phyloP scores from a whole-genome alignment of 2,329 filamentous ascomycete genomes.

The Geosmithia morbida region DNA sequence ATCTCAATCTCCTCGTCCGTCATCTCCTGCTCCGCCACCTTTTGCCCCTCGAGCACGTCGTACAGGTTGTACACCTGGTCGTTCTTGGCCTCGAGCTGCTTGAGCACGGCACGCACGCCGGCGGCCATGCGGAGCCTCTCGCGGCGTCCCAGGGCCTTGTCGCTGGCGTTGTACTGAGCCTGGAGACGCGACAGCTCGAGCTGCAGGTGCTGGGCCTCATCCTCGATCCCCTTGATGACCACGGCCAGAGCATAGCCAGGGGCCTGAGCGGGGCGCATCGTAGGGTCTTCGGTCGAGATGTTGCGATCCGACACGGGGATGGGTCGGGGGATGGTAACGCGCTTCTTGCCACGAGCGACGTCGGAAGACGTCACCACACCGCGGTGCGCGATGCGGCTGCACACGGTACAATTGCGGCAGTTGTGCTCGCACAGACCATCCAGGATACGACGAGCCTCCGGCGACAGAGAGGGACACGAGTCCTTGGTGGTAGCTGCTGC shows the following conservation, averaged over 20 bases:
- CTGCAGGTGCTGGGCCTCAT: conserved; percentile 67
- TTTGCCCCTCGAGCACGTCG: conserved; percentile 73
- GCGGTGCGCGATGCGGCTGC: conserved; percentile 35
- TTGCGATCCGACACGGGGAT: conserved; percentile 51
- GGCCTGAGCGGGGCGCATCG: conserved; percentile 51
- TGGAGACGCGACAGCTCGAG: conserved; percentile 50
- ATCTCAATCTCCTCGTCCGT: conserved; percentile 47
- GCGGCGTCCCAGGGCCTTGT: conserved; percentile 50
- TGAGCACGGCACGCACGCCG: conserved; percentile 46
- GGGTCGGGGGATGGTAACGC: conserved; percentile 47
- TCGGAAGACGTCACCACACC: conserved; percentile 22
- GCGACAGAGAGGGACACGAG: conserved; percentile 31
- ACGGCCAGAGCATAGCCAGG: conserved; percentile 61
- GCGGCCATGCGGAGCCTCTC: conserved; percentile 46
- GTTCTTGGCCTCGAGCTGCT: conserved; percentile 55
- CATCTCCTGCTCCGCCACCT: conserved; percentile 48
- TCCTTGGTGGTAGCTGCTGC: conserved; percentile 5
- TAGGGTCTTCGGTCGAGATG: conserved; percentile 32
- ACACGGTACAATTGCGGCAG: conserved; percentile 42
- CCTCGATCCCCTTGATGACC: conserved; percentile 70
- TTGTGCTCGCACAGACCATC: conserved; percentile 39
- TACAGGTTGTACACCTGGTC: conserved; percentile 73
- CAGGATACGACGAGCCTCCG: conserved; percentile 35
- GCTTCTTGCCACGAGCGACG: conserved; percentile 33
- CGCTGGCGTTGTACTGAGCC: conserved; percentile 47